Conservation (phyloP, 2,329 filamentous ascomycete species). For the Xylariaceae sp. region DNA sequence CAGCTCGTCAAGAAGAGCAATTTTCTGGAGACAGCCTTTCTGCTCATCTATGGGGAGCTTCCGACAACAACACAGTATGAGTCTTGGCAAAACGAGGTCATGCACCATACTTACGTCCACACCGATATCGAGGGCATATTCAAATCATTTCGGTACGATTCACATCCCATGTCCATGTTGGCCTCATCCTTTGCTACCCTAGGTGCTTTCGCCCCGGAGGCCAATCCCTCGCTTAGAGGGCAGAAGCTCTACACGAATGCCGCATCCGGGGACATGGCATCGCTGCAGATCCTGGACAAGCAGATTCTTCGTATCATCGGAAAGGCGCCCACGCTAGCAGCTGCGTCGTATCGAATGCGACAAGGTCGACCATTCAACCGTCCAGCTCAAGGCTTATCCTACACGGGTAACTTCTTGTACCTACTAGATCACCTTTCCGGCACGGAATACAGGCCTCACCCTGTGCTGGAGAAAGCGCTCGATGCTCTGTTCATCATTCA, state of each 20-base stretch:
- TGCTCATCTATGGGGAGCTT: constrained; percentile 58
- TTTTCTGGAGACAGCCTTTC: constrained; percentile 56
- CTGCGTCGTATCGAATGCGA: constrained; percentile 58
- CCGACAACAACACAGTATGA: constrained; percentile 49
- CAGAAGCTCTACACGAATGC: constrained; percentile 57
- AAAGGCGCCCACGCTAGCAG: constrained; percentile 57
- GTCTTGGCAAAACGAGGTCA: constrained; percentile 54
- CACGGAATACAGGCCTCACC: constrained; percentile 54
- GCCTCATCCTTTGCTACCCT: constrained; percentile 56
- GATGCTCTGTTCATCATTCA: constrained; percentile 62
- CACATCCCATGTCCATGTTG: constrained; percentile 59
- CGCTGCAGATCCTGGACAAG: constrained; percentile 54
- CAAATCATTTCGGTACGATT: constrained; percentile 58
- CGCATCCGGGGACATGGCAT: constrained; percentile 47
- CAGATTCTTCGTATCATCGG: constrained; percentile 59
- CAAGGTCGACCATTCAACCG: constrained; percentile 58
- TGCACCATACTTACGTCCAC: constrained; percentile 58
- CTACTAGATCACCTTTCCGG: constrained; percentile 59
- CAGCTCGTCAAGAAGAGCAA: constrained; percentile 55
- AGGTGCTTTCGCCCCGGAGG: constrained; percentile 56
- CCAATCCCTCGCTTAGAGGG: constrained; percentile 56
- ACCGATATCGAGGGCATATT: constrained; percentile 57
- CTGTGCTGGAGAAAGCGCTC: constrained; percentile 55
- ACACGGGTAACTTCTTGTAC: constrained; percentile 61
- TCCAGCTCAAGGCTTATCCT: constrained; percentile 53